Evolutionary conservation across 2,329 filamentous ascomycete species (phyloP), one percentile per base, ranked within the genome.

Genomic region (Pseudogymnoascus sp.): DNA sequence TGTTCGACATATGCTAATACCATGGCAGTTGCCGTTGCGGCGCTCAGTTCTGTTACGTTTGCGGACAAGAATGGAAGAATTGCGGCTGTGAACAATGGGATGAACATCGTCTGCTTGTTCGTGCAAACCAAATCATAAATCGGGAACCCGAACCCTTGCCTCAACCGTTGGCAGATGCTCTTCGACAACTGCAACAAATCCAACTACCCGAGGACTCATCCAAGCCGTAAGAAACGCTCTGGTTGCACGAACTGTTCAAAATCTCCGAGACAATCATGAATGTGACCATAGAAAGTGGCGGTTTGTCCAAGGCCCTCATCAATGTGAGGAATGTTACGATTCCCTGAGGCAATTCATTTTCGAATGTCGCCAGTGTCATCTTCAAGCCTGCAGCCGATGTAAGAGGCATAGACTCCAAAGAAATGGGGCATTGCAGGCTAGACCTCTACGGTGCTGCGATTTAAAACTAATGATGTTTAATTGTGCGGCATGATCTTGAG

Each of bases 41-140:
- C 0, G 69, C 73, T 0, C 36, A 82, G 17, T 84, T 83, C 68
- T 83, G 81, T 67, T 82, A 82, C 40, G 19, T 71, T 0, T 84
- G 81, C 47, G 79, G 79, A 4, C 11, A 19, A 0, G 3, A 0
- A 3, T 82, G 79, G 79, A 77, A 76, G 28, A 71, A 53, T 0
- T 82, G 78, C 26, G 0, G 0, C 0, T 82, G 79, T 62, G 64
- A 38, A 1, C 72, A 74, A 13, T 82, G 76, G 77, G 65, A 76
- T 10, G 77, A 80, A 50, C 36, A 67, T 6, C 62, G 42, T 2
- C 63, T 79, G 0, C 17, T 73, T 13, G 66, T 65, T 4, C 73
- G 77, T 1, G 76, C 76, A 0, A 68, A 72, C 1, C 70, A 62
- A 0, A 69, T 78, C 10, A 72, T 77, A 0, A 62, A 75, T 57